Base-by-base conservation (phyloP, 306 rosid genomes). In the Lablab purpureus region DNA sequence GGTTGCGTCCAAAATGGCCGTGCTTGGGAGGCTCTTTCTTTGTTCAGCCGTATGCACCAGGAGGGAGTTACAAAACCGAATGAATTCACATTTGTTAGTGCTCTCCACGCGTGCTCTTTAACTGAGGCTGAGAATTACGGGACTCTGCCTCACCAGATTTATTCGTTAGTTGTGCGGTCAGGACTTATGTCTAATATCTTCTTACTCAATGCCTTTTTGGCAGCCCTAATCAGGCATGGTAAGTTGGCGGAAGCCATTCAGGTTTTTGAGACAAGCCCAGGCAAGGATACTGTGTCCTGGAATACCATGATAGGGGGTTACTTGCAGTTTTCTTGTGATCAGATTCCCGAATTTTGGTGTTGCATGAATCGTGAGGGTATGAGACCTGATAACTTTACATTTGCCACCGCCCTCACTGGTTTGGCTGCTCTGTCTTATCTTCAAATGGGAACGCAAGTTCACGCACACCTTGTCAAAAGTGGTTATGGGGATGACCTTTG, bases 31-130 rank as follows among this genome's bases (percentile, higher is more conserved):
- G 87, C 92, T 52, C 87, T 90, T 74, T 81, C 84, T 30, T 49
- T 92, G 49, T 92, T 92, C 76, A 41, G 80, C 37, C 75, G 76
- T 19, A 92, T 92, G 97, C 92, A 85, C 22, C 80, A 60, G 2
- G 93, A 89, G 60, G 92, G 92, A 36, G 6, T 37, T 12, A 67
- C 82, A 6, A 89, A 75, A 64, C 97, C 97, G 13, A 92, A 90
- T 23, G 95, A 92, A 73, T 89, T 87, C 82, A 92, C 95, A 7
- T 79, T 92, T 43, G 93, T 90, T 19, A 88, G 93, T 78, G 87
- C 90, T 21, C 91, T 92, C 15, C 95, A 92, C 1, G 97, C 97
- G 2, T 87, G 89, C 80, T 92, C 95, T 12, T 86, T 90, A 23
- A 41, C 52, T 1, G 81, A 82, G 69, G 82, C 51, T 1, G 79